phyloP scores from a whole-genome alignment of 305 asterid genomes.

The Striga hermonthica region DNA sequence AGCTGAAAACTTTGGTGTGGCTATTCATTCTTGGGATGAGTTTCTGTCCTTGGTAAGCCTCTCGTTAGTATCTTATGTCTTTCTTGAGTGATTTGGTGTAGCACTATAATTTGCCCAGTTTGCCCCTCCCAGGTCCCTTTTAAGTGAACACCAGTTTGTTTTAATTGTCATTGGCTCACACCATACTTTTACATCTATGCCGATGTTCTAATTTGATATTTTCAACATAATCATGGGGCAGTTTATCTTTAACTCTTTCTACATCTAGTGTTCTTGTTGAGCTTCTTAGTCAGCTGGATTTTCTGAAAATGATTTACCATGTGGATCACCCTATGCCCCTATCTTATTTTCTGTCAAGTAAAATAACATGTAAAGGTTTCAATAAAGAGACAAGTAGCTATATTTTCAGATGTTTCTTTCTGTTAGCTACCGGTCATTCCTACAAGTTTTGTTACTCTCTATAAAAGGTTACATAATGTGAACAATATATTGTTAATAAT shows the following conservation, averaged over 20 bases:
- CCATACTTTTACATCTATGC: neutral
- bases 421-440: neutral
- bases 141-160: conserved; percentile 24
- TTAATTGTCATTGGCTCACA: neutral
- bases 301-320: neutral
- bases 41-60: conserved; percentile 58
- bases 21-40: conserved; percentile 63
- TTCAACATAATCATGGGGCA: conserved; percentile 16
- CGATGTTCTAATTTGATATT: conserved; percentile 22
- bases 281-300: neutral
- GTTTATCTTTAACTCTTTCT: conserved; percentile 15
- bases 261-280: conserved; percentile 8
- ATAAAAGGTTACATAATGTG: neutral
- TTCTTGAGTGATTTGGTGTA: conserved; percentile 21
- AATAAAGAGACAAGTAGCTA: neutral
- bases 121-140: conserved; percentile 23
- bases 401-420: neutral
- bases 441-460: neutral
- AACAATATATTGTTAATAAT: neutral
- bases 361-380: conserved; percentile 18
- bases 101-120: conserved; percentile 22
- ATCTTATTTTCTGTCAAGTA: conserved; percentile 16
- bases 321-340: neutral
- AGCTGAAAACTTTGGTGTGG: conserved; percentile 46
- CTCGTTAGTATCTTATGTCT: conserved; percentile 16